Base-by-base conservation (phyloP, 139 green algal genomes). In the Klebsormidium nitens region DNA sequence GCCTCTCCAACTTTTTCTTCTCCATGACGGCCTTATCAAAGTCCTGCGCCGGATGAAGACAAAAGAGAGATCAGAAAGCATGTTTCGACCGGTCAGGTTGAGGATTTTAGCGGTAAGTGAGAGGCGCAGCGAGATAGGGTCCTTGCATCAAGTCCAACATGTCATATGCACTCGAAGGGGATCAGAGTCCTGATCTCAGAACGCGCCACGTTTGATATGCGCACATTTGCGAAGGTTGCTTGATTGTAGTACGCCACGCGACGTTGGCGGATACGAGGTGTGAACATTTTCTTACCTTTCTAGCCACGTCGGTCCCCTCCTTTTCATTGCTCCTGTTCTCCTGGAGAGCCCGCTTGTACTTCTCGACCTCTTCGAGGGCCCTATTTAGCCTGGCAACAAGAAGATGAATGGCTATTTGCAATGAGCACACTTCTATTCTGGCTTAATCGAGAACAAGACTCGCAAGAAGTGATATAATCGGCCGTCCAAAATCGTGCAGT, bases 1-100 rank as follows among this genome's bases (percentile, higher is more conserved):
- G 89, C 29, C 83, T 80, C 71, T 90, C 86, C 36, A 93, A 68
- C 42, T 72, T 79, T 58, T 87, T 89, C 47, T 91, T 82, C 19
- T 64, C 29, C 23, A n/a, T 28, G 8, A 68, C n/a, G 14, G 5
- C 4, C 36, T 5, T 5, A 36, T 32, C 36, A 37, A 56, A 61
- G 6, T 61, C 52, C 52, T 61, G 42, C 42, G 11, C 8, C 35
- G 76, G 47, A 60, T 17, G 28, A 36, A 29, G 28, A 6, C 32
- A 23, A 28, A 31, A 2, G 8, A 35, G 36, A 36, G 19, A 11
- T 19, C 2, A 70, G n/a, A 19, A 1, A 3, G 23, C 1, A 55
- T 0, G 23, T 35, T 36, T 44, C 32, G 47, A 4, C 26, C 14
- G 34, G 59, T 29, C 11, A 2, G 35, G 17, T 19, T 49, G 2